Evolutionary conservation across 495 filamentous ascomycete genomes (phyloP).

Genomic region (Lasiosphaeria miniovina): DNA sequence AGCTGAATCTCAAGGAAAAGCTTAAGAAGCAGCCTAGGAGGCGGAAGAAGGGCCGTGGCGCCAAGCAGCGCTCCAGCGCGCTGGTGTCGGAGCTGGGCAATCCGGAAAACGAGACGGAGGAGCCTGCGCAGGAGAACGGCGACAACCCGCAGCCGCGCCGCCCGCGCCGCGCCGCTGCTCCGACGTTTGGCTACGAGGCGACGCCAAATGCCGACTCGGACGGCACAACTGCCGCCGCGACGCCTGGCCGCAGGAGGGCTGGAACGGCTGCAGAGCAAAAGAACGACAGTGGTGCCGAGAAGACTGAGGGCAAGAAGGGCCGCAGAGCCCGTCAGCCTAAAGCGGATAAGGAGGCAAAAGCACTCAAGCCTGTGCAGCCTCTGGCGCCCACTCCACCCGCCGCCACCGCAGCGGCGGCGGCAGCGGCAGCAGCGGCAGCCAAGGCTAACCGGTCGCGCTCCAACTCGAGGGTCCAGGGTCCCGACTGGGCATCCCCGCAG

Average conservation of each 20-base stretch:
- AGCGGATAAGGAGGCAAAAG: constrained; percentile 36
- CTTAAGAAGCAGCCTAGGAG: constrained; percentile 68
- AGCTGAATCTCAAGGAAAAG: constrained; percentile 81
- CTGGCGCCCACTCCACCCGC: constrained; percentile 42
- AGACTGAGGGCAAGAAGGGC: constrained; percentile 49
- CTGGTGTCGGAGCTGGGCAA: constrained; percentile 72
- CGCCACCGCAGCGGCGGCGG: not conserved
- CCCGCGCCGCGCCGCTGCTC: constrained; percentile 53
- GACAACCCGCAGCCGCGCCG: constrained; percentile 51
- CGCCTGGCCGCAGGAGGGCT: constrained; percentile 51
- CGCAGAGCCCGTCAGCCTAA: constrained; percentile 46
- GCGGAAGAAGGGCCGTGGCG: constrained; percentile 51
- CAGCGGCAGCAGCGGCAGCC: not conserved
- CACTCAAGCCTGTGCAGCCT: constrained; percentile 31
- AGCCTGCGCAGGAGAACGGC: constrained; percentile 42
- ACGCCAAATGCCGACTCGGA: constrained; percentile 53
- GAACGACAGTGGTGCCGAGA: constrained; percentile 54
- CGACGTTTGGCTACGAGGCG: constrained; percentile 47
- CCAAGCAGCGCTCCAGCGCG: constrained; percentile 68
- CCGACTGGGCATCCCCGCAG: constrained; percentile 38
- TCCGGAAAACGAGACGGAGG: constrained; percentile 53
- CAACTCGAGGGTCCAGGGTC: constrained; percentile 38
- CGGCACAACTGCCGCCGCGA: constrained; percentile 45
- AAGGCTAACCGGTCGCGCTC: constrained; percentile 46
- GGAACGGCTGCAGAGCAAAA: constrained; percentile 35